Evolutionary conservation across 768 basidiomycete species (phyloP).

Genomic region (Mycena capillaripes): DNA sequence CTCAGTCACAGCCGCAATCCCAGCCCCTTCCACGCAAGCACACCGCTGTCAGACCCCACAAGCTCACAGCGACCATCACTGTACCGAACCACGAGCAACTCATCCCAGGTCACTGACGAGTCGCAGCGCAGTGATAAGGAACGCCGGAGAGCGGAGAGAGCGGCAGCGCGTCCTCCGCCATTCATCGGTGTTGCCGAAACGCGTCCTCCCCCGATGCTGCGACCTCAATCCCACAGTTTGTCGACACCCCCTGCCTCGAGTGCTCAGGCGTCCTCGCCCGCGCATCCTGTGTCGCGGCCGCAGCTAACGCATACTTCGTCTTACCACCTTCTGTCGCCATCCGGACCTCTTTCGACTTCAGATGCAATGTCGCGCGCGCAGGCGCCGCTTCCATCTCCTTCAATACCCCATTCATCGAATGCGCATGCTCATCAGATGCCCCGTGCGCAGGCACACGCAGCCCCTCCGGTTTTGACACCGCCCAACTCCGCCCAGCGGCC

Average conservation of each 20-base stretch:
- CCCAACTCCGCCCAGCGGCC: neutral
- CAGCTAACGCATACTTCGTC: neutral
- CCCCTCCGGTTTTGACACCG: neutral
- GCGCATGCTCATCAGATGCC: neutral
- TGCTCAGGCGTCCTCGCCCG: neutral
- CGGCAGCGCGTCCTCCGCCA: slow-evolving; percentile 26
- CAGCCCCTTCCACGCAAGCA: slow-evolving; percentile 18
- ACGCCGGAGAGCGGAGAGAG: slow-evolving; percentile 46
- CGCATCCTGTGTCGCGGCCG: neutral
- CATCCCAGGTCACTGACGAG: slow-evolving; percentile 1
- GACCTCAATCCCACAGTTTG: slow-evolving; percentile 1
- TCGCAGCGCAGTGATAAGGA: slow-evolving; percentile 48
- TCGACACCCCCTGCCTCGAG: neutral
- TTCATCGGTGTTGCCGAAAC: neutral
- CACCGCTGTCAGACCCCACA: slow-evolving; percentile 11
- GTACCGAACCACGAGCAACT: slow-evolving; percentile 5
- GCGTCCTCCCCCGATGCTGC: slow-evolving; percentile 4
- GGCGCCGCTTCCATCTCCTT: neutral
- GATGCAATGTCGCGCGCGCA: slow-evolving; percentile 4
- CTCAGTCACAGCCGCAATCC: slow-evolving; percentile 18
- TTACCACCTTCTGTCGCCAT: neutral
- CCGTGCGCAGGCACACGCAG: slow-evolving; percentile 21
- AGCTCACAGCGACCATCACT: slow-evolving; percentile 9
- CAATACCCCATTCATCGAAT: neutral
- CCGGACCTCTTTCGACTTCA: neutral